Conservation (phyloP, 495 filamentous ascomycete species). For the Penicillium subrubescens region DNA sequence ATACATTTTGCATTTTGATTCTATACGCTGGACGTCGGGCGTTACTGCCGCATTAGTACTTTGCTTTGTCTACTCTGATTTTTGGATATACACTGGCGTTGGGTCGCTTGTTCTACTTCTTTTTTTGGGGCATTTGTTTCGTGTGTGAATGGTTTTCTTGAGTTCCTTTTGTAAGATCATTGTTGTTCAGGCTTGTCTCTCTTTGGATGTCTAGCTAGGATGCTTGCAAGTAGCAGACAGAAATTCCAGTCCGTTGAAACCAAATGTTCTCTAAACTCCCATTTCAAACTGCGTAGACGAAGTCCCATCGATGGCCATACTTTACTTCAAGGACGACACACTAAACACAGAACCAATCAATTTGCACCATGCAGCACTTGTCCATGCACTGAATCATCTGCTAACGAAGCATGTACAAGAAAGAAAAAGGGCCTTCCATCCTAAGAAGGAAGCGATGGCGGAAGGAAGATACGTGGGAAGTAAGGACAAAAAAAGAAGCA, state of each 20-base stretch:
- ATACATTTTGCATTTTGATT: conserved; percentile 9
- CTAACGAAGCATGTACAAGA: conserved; percentile 33
- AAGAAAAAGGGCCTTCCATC: conserved; percentile 1
- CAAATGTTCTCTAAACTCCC: neutral
- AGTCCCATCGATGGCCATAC: neutral
- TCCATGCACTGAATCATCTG: conserved; percentile 24
- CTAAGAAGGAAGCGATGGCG: neutral
- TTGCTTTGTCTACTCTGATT: neutral
- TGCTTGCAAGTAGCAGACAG: neutral
- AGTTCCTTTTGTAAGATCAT: neutral
- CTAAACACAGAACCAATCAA: conserved; percentile 2
- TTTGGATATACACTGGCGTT: neutral
- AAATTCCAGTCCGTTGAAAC: neutral
- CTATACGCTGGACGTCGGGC: conserved; percentile 10
- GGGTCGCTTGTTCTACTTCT: neutral
- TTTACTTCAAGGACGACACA: neutral
- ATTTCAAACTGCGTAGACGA: no score
- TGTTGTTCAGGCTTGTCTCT: neutral
- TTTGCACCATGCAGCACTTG: conserved; percentile 21
- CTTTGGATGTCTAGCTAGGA: neutral
- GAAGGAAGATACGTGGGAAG: conserved; percentile 4
- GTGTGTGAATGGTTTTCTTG: neutral
- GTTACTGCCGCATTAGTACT: neutral
- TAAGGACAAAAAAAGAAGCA: neutral
- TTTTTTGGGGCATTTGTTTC: neutral